Conservation (phyloP, 371 early-diverging fungal genomes). For the Apophysomyces sp. region DNA sequence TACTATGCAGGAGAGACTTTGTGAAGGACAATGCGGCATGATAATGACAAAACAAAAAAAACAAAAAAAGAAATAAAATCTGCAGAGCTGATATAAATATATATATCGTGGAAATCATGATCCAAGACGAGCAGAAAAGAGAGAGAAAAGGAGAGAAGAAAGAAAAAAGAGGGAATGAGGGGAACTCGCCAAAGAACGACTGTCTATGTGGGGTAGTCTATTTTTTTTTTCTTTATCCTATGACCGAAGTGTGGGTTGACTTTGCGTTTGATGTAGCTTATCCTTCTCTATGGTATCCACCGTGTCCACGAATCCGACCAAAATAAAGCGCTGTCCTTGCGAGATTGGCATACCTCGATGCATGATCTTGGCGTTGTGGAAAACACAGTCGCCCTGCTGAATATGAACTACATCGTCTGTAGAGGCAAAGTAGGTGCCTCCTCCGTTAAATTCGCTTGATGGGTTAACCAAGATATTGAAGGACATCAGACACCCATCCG, state of each 20-base stretch:
- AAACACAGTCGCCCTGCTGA: conserved; percentile 50
- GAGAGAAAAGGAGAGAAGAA: too few relatives aligned
- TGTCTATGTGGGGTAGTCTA: background rate
- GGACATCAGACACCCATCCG: conserved; percentile 62
- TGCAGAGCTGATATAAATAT: too few relatives aligned
- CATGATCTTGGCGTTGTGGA: conserved; percentile 50
- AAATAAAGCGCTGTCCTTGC: conserved; percentile 41
- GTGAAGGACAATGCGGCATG: too few relatives aligned
- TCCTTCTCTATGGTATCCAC: conserved; percentile 41
- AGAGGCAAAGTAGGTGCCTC: conserved; percentile 53
- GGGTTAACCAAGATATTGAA: conserved; percentile 56
- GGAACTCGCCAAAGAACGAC: background rate
- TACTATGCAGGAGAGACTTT: conserved; percentile 2
- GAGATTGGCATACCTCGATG: conserved; percentile 53
- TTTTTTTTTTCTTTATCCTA: background rate
- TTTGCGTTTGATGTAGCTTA: background rate
- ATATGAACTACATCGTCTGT: conserved; percentile 27
- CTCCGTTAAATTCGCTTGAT: conserved; percentile 56
- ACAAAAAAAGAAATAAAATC: too few relatives aligned
- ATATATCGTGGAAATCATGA: too few relatives aligned
- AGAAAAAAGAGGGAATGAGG: too few relatives aligned
- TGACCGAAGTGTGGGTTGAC: background rate
- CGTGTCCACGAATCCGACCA: conserved; percentile 64
- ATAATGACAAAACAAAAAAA: too few relatives aligned
- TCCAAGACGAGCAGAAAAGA: conserved; percentile 2